Percentiles rank a stretch among this genome's conserved stretches.
Conservation (phyloP, 2,329 filamentous ascomycete genomes). For the Pseudogymnoascus destructans region DNA sequence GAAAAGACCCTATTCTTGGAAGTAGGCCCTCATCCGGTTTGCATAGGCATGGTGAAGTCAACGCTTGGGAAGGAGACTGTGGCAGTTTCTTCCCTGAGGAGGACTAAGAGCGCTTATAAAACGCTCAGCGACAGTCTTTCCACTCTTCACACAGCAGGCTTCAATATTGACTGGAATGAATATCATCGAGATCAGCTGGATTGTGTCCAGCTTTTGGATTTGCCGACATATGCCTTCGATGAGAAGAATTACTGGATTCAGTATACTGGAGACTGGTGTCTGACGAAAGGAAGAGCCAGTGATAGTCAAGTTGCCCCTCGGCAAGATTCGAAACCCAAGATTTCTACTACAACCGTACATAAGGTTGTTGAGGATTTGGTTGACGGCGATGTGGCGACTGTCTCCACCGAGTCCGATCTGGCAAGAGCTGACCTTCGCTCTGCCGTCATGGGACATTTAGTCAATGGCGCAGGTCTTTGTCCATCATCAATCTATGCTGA, state of each 20-base stretch:
- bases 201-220: slow-evolving; percentile 44
- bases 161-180: slow-evolving; percentile 58
- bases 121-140: slow-evolving; percentile 46
- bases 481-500: slow-evolving; percentile 45
- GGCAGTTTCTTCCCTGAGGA: slow-evolving; percentile 47
- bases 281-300: slow-evolving; percentile 42
- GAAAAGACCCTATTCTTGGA: slow-evolving; percentile 60
- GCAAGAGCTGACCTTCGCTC: slow-evolving; percentile 40
- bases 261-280: slow-evolving; percentile 54
- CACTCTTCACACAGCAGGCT: slow-evolving; percentile 46
- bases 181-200: slow-evolving; percentile 49
- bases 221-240: slow-evolving; percentile 57
- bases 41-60: slow-evolving; percentile 53
- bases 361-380: slow-evolving; percentile 40
- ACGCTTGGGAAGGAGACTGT: slow-evolving; percentile 42
- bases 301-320: not conserved
- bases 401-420: slow-evolving; percentile 42
- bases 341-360: slow-evolving; percentile 44
- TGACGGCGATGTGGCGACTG: slow-evolving; percentile 36
- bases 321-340: slow-evolving; percentile 30
- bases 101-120: slow-evolving; percentile 50
- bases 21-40: slow-evolving; percentile 61
- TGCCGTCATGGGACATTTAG: slow-evolving; percentile 43
- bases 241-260: slow-evolving; percentile 56
- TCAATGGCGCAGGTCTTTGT: slow-evolving; percentile 45